Evolutionary conservation across 805 yeast genomes (phyloP).

Genomic region (Cyberlindnera petersonii): DNA sequence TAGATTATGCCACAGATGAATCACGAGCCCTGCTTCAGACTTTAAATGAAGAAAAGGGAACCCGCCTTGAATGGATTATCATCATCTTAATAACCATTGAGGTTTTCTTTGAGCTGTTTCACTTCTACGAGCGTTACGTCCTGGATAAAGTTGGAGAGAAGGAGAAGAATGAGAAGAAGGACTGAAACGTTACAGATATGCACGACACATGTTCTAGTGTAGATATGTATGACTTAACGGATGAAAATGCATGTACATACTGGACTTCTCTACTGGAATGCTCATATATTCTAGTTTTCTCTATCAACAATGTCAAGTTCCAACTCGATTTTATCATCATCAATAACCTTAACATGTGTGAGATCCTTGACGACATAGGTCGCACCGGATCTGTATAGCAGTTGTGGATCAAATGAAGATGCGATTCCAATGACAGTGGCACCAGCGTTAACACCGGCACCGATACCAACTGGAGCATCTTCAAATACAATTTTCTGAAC

Average conservation of each 20-base stretch:
- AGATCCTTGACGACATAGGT: constrained; percentile 76
- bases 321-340: constrained; percentile 22
- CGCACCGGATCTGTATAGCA: constrained; percentile 63
- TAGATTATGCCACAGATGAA: constrained; percentile 90
- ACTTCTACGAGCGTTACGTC: constrained; percentile 56
- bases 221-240: background rate
- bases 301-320: constrained; percentile 26
- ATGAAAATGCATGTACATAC: background rate
- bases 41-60: constrained; percentile 69
- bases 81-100: constrained; percentile 80
- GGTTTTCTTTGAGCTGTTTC: constrained; percentile 75
- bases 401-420: constrained; percentile 60
- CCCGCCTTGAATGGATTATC: constrained; percentile 84
- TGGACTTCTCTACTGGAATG: too few species aligned
- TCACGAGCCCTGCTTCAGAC: constrained; percentile 73
- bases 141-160: constrained; percentile 10
- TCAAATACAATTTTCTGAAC: constrained; percentile 65
- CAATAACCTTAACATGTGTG: constrained; percentile 29
- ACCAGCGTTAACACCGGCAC: constrained; percentile 83
- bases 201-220: background rate
- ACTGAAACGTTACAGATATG: background rate
- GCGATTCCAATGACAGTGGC: constrained; percentile 82
- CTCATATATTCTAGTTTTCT: too few species aligned
- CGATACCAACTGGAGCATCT: constrained; percentile 88
- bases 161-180: background rate